A percentile compares a stretch with the other conserved stretches of the same genome.
phyloP scores from a whole-genome alignment of 352 stramenopile genomes.

The Thraustochytrium sp. region DNA sequence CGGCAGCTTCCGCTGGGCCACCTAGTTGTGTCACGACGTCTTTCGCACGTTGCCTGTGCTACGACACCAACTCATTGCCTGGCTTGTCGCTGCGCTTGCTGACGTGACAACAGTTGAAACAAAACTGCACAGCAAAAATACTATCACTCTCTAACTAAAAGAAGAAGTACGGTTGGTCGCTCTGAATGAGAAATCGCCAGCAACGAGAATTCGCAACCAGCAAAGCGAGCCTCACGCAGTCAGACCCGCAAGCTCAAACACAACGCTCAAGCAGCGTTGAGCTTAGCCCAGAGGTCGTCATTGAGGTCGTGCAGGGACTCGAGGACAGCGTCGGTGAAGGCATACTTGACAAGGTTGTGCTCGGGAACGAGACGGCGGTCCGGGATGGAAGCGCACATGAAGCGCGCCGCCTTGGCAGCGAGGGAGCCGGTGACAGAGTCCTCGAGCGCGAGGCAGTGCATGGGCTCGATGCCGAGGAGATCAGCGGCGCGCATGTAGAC shows the following conservation, averaged over 20 bases:
- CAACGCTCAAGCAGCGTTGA: neutral
- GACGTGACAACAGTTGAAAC: no score
- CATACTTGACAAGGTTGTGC: neutral
- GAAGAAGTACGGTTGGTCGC: no score
- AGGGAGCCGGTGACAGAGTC: conserved; percentile 13
- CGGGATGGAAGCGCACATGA: neutral
- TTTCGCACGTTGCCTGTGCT: no score
- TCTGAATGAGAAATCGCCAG: neutral
- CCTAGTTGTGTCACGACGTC: no score
- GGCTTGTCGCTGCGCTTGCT: no score
- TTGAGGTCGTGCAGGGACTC: conserved; percentile 3
- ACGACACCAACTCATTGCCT: no score
- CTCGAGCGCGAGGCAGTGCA: conserved; percentile 25
- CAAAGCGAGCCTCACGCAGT: no score
- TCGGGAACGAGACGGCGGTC: neutral
- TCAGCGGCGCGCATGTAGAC: conserved; percentile 4
- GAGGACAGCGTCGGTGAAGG: conserved; percentile 5
- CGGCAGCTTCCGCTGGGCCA: no score
- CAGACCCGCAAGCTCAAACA: no score
- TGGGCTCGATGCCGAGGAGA: neutral
- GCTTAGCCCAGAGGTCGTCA: conserved; percentile 15
- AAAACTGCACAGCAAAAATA: no score
- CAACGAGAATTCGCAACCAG: neutral
- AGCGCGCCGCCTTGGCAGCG: conserved; percentile 28
- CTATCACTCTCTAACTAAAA: no score